Conservation (phyloP, 2,329 filamentous ascomycete species). For the Didymella lethalis region DNA sequence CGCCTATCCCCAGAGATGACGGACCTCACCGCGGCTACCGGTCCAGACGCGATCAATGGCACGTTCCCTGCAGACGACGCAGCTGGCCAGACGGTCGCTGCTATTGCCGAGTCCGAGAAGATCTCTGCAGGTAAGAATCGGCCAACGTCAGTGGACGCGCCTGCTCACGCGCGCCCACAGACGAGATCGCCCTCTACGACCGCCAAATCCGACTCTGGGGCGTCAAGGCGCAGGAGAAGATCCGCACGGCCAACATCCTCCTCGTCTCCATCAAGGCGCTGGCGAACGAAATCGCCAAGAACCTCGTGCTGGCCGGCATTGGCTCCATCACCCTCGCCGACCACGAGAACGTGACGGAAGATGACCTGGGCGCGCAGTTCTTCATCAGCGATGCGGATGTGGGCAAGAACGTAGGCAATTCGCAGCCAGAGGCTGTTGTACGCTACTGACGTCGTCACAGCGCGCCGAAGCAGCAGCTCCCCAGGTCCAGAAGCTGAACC, state of each 20-base stretch:
- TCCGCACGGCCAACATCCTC: slow-evolving; percentile 87
- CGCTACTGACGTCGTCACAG: slow-evolving; percentile 42
- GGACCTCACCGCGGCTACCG: slow-evolving; percentile 21
- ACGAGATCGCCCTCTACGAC: slow-evolving; percentile 97
- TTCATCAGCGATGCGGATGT: slow-evolving; percentile 77
- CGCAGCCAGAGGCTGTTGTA: background rate
- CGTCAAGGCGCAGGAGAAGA: slow-evolving; percentile 87
- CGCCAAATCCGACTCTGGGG: slow-evolving; percentile 98
- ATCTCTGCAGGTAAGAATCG: slow-evolving; percentile 50
- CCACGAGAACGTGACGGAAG: slow-evolving; percentile 74
- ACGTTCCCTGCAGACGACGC: slow-evolving; percentile 43
- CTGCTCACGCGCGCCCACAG: slow-evolving; percentile 54
- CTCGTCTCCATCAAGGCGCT: slow-evolving; percentile 88
- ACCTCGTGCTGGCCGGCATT: slow-evolving; percentile 92
- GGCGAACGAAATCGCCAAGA: slow-evolving; percentile 95
- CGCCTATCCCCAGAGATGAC: slow-evolving; percentile 28
- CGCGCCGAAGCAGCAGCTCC: slow-evolving; percentile 80
- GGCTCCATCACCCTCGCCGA: slow-evolving; percentile 90
- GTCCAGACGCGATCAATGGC: slow-evolving; percentile 34
- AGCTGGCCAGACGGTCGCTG: slow-evolving; percentile 48
- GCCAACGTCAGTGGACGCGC: background rate
- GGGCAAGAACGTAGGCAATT: slow-evolving; percentile 70
- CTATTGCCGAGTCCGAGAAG: slow-evolving; percentile 51
- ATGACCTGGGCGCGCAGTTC: slow-evolving; percentile 75
- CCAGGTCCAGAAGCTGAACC: slow-evolving; percentile 87